Evolutionary conservation across 306 rosid genomes (phyloP).

Genomic region (Lablab purpureus): DNA sequence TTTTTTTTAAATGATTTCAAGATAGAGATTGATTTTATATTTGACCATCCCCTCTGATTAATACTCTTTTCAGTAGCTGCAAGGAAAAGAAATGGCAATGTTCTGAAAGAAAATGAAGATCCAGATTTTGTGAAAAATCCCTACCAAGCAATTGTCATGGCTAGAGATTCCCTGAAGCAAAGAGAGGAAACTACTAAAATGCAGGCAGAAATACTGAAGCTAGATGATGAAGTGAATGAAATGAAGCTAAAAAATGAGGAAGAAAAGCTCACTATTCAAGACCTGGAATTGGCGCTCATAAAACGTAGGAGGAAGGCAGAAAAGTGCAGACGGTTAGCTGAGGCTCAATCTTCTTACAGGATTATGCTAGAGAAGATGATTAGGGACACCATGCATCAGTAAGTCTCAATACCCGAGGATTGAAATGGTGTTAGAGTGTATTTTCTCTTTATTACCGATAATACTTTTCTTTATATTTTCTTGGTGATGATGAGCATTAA

Average conservation of each 20-base stretch:
- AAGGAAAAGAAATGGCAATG: constrained; percentile 55
- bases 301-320: constrained; percentile 84
- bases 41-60: constrained; percentile 18
- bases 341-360: constrained; percentile 89
- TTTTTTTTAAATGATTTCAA: constrained; percentile 14
- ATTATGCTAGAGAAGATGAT: constrained; percentile 95
- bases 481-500: background rate
- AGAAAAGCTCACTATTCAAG: constrained; percentile 78
- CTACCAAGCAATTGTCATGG: constrained; percentile 86
- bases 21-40: background rate
- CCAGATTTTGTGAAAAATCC: constrained; percentile 69
- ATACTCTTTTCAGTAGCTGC: constrained; percentile 56
- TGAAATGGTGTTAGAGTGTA: background rate
- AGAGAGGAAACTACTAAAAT: constrained; percentile 74
- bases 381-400: constrained; percentile 98
- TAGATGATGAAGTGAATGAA: constrained; percentile 78
- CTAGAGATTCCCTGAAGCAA: constrained; percentile 88
- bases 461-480: background rate
- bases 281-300: constrained; percentile 70
- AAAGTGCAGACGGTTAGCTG: constrained; percentile 85
- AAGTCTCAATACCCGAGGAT: constrained; percentile 46
- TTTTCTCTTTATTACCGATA: no score
- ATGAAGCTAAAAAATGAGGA: constrained; percentile 81
- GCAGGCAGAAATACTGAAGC: constrained; percentile 73
- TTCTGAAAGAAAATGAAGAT: constrained; percentile 79